Evolutionary conservation across 345 rosid genomes (phyloP).

Genomic region (Chamaenerion angustifolium): DNA sequence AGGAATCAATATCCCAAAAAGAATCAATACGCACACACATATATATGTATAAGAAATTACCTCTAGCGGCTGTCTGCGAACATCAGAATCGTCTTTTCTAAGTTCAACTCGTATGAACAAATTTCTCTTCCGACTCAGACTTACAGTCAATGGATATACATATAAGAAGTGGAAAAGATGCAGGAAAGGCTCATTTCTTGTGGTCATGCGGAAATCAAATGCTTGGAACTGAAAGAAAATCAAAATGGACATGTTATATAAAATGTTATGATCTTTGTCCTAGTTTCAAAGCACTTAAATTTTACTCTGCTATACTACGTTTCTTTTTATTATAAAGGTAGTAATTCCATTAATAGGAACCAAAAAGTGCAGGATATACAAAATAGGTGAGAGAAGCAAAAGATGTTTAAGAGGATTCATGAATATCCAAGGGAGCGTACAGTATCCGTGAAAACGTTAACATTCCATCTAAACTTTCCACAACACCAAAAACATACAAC

Average conservation of each 20-base stretch:
- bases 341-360: no score
- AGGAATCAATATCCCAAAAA: background rate
- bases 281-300: background rate
- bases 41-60: constrained; percentile 17
- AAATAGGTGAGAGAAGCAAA: background rate
- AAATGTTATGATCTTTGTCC: background rate
- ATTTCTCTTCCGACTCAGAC: constrained; percentile 89
- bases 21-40: background rate
- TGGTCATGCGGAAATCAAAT: constrained; percentile 86
- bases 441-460: no score
- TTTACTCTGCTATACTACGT: background rate
- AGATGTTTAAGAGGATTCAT: background rate
- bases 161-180: constrained; percentile 95
- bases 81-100: constrained; percentile 84
- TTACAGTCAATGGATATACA: constrained; percentile 74
- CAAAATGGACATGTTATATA: background rate
- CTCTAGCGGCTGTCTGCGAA: constrained; percentile 87
- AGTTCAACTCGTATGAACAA: constrained; percentile 77
- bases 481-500: no score
- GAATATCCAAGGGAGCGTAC: no score
- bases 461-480: no score
- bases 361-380: no score
- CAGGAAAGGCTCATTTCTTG: constrained; percentile 92
- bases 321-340: no score
- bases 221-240: constrained; percentile 58